Base-by-base conservation (phyloP, 2,329 filamentous ascomycete genomes). In the Scopulariopsis brevicaulis region DNA sequence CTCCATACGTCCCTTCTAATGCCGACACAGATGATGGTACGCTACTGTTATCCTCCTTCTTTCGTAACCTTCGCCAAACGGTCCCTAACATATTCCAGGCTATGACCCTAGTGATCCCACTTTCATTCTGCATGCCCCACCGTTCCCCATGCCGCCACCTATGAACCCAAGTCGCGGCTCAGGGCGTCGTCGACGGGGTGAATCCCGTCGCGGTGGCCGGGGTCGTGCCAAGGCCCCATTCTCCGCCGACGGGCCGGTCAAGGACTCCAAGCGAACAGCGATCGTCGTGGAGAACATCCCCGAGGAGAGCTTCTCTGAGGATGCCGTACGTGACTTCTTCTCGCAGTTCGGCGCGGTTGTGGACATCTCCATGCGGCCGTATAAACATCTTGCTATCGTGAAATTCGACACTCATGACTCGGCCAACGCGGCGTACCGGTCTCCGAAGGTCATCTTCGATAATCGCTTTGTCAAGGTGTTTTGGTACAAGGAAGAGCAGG, bases 401-500 rank as follows among this genome's bases (percentile, higher is more conserved):
- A 87, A 84, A 63, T 94, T 79, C 64, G 79, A 83, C 55, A 77
- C 77, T 50, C 87, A 85, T 78, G 77, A 77, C 7, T 72, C 82
- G 15, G 89, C 89, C 15, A 81, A 84, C 60, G 79, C 81, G 18
- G 89, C 89, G 2, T 90, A 89, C 67, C 79, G 80, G 53, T 91
- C 86, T 10, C 89, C 89, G 0, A 90, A 90, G 66, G 85, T 85
- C 53, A 85, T 94, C 52, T 94, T 93, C 66, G 87, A 92, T 65
- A 94, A 93, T 64, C 79, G 89, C 12, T 94, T 94, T 64, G 89
- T 94, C 54, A 92, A 90, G 65, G 86, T 93, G 0, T 91, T 86
- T 65, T 93, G 89, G 89, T 79, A 83, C 66, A 86, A 83, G 63
- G 78, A 80, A 6, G 77, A 79, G 28, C 70, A 71, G 18, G 72